Conservation (phyloP, 352 stramenopile species). For the Globisporangium acanthophoron region DNA sequence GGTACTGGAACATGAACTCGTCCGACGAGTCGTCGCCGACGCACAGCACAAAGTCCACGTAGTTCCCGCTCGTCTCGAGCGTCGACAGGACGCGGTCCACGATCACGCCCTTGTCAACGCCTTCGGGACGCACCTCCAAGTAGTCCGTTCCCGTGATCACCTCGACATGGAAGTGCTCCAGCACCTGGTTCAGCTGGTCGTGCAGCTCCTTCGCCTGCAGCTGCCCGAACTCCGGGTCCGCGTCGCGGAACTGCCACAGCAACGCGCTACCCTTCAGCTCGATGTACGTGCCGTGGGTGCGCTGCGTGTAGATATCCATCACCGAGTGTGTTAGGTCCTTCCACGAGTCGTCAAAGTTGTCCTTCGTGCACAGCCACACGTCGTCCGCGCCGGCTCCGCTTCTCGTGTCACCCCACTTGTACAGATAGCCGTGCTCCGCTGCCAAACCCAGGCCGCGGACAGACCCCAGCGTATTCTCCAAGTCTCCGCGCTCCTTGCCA, state of each 20-base stretch:
- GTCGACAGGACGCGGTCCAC: constrained; percentile 93
- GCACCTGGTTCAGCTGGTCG: constrained; percentile 94
- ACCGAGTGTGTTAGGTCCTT: constrained; percentile 95
- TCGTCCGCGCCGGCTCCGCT: constrained; percentile 34
- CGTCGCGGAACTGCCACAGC: constrained; percentile 98
- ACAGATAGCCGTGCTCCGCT: constrained; percentile 98
- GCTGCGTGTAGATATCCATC: constrained; percentile 99
- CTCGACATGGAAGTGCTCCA: constrained; percentile 95
- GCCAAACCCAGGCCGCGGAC: constrained; percentile 95
- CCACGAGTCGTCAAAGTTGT: constrained; percentile 95
- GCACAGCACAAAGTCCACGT: constrained; percentile 96
- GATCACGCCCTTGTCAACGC: constrained; percentile 98
- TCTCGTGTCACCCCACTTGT: constrained; percentile 88
- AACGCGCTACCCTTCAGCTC: constrained; percentile 98
- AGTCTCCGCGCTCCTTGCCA: constrained; percentile 92
- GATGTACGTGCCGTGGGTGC: constrained; percentile 99
- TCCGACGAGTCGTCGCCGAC: constrained; percentile 98
- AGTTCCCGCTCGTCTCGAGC: constrained; percentile 67
- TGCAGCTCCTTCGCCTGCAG: constrained; percentile 98
- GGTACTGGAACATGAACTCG: constrained; percentile 96
- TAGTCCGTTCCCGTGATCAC: constrained; percentile 87
- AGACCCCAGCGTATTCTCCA: constrained; percentile 92
- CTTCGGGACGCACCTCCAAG: constrained; percentile 94
- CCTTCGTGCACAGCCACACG: constrained; percentile 81
- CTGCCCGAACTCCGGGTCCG: constrained; percentile 98